Evolutionary conservation across 371 early-diverging fungal genomes (phyloP).

Genomic region (Choanephora cucurbitarum): DNA sequence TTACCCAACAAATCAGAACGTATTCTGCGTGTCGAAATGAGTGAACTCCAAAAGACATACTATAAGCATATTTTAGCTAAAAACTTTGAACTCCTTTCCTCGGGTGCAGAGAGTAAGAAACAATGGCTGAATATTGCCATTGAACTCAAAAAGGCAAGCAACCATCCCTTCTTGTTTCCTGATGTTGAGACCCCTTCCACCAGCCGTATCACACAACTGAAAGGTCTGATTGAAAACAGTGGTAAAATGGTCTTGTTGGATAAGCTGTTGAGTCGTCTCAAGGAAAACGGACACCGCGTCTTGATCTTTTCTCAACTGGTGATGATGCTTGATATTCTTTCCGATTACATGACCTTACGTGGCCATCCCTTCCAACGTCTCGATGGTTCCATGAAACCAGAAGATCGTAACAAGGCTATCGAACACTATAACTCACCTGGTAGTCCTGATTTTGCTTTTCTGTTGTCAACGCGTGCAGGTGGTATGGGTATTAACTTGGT

Average conservation of each 20-base stretch:
- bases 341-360: slow-evolving; percentile 86
- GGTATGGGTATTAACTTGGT: slow-evolving; percentile 99
- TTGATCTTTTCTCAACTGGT: slow-evolving; percentile 97
- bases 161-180: slow-evolving; percentile 97
- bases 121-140: slow-evolving; percentile 94
- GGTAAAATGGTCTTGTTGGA: slow-evolving; percentile 97
- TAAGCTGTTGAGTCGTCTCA: slow-evolving; percentile 85
- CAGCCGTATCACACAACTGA: slow-evolving; percentile 71
- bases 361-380: slow-evolving; percentile 93
- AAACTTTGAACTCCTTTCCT: slow-evolving; percentile 89
- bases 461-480: slow-evolving; percentile 98
- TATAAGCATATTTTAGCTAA: slow-evolving; percentile 93
- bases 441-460: slow-evolving; percentile 95
- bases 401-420: slow-evolving; percentile 94
- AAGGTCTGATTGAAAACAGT: slow-evolving; percentile 83
- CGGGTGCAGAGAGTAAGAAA: slow-evolving; percentile 81
- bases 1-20: slow-evolving; percentile 94
- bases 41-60: slow-evolving; percentile 85
- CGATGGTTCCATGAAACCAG: slow-evolving; percentile 94
- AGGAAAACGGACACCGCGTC: slow-evolving; percentile 89
- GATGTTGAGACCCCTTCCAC: slow-evolving; percentile 78
- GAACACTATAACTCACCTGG: slow-evolving; percentile 98
- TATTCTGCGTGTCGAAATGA: slow-evolving; percentile 92
- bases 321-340: slow-evolving; percentile 91
- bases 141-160: slow-evolving; percentile 98